phyloP scores from a whole-genome alignment of 2,329 filamentous ascomycete genomes.

The Pseudogymnoascus sp. region DNA sequence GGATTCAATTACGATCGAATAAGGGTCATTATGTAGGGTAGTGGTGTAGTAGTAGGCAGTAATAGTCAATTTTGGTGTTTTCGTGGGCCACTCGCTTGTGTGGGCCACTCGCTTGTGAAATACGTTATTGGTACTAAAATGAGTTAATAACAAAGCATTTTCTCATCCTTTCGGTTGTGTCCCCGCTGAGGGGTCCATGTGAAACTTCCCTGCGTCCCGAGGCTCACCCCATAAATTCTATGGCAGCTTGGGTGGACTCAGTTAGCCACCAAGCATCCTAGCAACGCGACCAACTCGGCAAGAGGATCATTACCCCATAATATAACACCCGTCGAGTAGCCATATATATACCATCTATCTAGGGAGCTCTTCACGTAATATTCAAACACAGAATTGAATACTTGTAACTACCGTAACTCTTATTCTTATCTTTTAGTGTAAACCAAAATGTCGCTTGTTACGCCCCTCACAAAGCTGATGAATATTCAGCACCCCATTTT shows the following conservation, averaged over 20 bases:
- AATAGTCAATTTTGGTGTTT: too few relatives aligned
- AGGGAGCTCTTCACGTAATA: background rate
- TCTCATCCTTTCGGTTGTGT: background rate
- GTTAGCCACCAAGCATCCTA: background rate
- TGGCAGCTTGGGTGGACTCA: constrained; percentile 6
- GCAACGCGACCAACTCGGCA: constrained; percentile 5
- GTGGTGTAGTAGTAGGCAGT: too few relatives aligned
- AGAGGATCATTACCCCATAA: background rate
- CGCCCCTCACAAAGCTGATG: constrained; percentile 87
- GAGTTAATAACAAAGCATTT: background rate
- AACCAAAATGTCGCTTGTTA: constrained; percentile 71
- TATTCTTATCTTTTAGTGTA: background rate
- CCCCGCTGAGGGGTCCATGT: background rate
- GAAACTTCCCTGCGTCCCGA: constrained; percentile 1
- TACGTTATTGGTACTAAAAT: background rate
- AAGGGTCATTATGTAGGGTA: too few relatives aligned
- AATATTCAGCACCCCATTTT: constrained; percentile 95
- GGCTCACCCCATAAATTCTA: background rate
- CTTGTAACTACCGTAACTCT: background rate
- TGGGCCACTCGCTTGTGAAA: too few relatives aligned
- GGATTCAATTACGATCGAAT: too few relatives aligned
- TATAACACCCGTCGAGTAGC: background rate
- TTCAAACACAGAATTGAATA: background rate
- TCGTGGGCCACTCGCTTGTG: too few relatives aligned
- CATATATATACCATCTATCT: background rate